A percentile compares a stretch with the other conserved stretches of the same genome.
These are phyloP conservation scores for Solanum peruvianum DNA, from an alignment of 257 asterid species.

Conservation along the genomic window DNA sequence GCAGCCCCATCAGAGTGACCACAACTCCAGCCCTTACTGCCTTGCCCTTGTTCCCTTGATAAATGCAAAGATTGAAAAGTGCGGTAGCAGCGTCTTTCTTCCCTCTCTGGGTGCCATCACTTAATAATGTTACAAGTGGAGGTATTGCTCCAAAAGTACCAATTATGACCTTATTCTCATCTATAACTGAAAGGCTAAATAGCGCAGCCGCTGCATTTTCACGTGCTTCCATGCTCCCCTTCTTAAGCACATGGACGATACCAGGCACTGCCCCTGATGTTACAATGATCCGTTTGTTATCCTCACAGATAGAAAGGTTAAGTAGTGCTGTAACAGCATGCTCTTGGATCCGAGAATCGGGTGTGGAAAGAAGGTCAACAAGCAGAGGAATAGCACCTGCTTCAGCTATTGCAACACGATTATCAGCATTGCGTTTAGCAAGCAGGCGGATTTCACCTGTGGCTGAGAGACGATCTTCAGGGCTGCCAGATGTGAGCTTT, in stretches of 20 bases:
- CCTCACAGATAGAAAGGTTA: conserved; percentile 88
- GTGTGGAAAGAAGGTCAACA: conserved; percentile 57
- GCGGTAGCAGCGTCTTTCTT: conserved; percentile 95
- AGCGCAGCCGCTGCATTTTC: conserved; percentile 96
- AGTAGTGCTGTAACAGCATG: conserved; percentile 94
- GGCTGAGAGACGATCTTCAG: conserved; percentile 79
- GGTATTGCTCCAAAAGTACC: conserved; percentile 86
- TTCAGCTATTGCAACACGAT: conserved; percentile 92
- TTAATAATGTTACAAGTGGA: conserved; percentile 62
- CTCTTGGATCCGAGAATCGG: conserved; percentile 89
- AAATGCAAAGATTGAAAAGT: conserved; percentile 83
- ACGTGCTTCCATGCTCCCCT: conserved; percentile 88
- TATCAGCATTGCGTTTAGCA: conserved; percentile 89
- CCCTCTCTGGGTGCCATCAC: conserved; percentile 77
- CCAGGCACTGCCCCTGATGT: conserved; percentile 87
- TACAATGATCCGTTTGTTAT: conserved; percentile 71
- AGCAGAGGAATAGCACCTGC: conserved; percentile 95
- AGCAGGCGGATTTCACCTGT: conserved; percentile 95
- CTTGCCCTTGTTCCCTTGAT: conserved; percentile 93
- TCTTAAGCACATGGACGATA: conserved; percentile 71
- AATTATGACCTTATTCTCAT: conserved; percentile 71
- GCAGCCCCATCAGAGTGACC: conserved; percentile 64
- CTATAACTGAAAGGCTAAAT: conserved; percentile 88
- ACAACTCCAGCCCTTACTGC: conserved; percentile 89
- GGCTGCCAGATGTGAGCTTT: conserved; percentile 64